Evolutionary conservation across 2,329 filamentous ascomycete species (phyloP).

Genomic region (Colletotrichum scovillei): DNA sequence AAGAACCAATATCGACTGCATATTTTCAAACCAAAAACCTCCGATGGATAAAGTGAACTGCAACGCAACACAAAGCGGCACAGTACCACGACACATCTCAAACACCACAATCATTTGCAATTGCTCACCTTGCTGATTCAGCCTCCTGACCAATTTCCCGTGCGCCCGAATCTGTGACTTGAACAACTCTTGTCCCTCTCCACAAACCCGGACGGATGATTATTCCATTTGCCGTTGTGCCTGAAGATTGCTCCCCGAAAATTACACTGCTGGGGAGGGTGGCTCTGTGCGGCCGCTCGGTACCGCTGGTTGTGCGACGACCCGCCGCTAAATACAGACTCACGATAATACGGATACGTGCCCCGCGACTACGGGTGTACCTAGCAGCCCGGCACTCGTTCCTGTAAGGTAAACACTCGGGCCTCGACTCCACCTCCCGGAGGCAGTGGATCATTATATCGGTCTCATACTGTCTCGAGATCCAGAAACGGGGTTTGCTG

Average conservation of each 20-base stretch:
- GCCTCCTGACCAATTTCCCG: conserved; percentile 8
- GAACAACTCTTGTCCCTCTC: neutral
- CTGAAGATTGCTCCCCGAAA: conserved; percentile 14
- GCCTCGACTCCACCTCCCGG: conserved; percentile 8
- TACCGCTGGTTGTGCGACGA: conserved; percentile 14
- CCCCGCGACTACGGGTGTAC: neutral
- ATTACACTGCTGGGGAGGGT: neutral
- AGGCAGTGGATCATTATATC: conserved; percentile 24
- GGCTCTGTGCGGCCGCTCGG: conserved; percentile 27
- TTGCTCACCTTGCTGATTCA: conserved; percentile 5
- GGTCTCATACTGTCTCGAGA: conserved; percentile 6
- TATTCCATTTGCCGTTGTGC: conserved; percentile 1
- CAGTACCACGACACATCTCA: neutral
- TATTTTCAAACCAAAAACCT: conserved; percentile 27
- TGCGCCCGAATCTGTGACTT: conserved; percentile 9
- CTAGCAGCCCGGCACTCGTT: conserved; percentile 10
- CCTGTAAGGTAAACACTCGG: conserved; percentile 1
- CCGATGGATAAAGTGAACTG: conserved; percentile 25
- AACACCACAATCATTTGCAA: neutral
- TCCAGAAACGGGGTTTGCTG: conserved; percentile 15
- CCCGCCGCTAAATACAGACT: neutral
- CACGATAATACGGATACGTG: neutral
- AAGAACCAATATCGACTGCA: conserved; percentile 13
- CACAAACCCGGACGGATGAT: neutral
- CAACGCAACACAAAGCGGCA: conserved; percentile 21